These are phyloP conservation scores for Eremothecium cymbalariae DNA, from an alignment of 1,139 yeast genomes.

Conservation along the genomic window DNA sequence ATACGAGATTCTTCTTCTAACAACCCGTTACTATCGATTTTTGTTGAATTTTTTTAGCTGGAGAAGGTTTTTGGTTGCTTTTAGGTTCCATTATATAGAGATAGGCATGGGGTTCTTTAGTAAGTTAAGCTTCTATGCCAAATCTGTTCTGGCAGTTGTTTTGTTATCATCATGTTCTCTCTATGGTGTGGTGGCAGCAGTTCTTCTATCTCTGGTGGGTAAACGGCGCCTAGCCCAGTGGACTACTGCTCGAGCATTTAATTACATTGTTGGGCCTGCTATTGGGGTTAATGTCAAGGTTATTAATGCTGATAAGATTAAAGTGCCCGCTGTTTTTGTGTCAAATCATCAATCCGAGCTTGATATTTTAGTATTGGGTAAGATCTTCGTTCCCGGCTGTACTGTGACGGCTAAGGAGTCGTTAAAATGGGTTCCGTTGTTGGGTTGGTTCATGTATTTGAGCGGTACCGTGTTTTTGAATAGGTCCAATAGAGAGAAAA, in stretches of 20 bases:
- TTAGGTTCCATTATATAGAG: too few relatives aligned
- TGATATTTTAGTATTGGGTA: conserved; percentile 74
- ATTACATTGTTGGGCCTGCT: conserved; percentile 47
- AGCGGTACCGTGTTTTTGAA: conserved; percentile 90
- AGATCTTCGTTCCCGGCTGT: conserved; percentile 77
- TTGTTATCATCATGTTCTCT: conserved; percentile 54
- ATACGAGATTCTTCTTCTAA: too few relatives aligned
- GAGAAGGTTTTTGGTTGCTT: too few relatives aligned
- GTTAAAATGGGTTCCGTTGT: conserved; percentile 76
- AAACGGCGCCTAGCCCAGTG: conserved; percentile 79
- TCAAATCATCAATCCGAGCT: conserved; percentile 90
- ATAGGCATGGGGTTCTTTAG: conserved; percentile 11
- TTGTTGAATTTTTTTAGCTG: too few relatives aligned
- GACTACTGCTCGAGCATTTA: conserved; percentile 80
- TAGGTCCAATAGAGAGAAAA: conserved; percentile 68
- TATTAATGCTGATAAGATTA: conserved; percentile 50
- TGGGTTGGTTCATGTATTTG: conserved; percentile 93
- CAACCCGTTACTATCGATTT: too few relatives aligned
- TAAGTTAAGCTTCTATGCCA: conserved; percentile 43
- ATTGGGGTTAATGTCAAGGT: conserved; percentile 66
- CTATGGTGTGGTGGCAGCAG: conserved; percentile 72
- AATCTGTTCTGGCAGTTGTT: conserved; percentile 46
- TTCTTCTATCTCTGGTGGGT: conserved; percentile 57
- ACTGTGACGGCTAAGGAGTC: conserved; percentile 89
- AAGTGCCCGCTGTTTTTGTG: conserved; percentile 69